Base-by-base conservation (phyloP, 2,329 filamentous ascomycete genomes). In the Colletotrichum sublineola region DNA sequence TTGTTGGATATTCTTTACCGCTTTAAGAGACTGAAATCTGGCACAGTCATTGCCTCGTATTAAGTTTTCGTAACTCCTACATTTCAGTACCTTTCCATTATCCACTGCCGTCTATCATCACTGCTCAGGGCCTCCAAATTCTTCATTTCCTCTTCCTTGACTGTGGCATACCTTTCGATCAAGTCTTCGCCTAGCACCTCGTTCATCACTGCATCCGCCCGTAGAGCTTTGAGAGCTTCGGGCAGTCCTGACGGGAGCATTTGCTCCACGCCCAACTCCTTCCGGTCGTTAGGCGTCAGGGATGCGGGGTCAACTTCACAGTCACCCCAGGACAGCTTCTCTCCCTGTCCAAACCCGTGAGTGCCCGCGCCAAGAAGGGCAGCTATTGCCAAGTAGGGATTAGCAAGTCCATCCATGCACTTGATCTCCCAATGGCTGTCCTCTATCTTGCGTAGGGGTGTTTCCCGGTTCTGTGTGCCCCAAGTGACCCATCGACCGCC, bases 401-500 rank as follows among this genome's bases (percentile, higher is more conserved):
- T 97, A 3, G 93, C 92, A 24, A 94, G 81, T 0, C 94, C 94
- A 77, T 97, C 94, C n/a, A 96, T 78, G 67, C 88, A 90, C 77
- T 94, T 92, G 31, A 97, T 76, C 81, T 97, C 94, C 92, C 93
- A 97, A 77, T 94, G 91, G 29, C 89, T 90, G 2, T 80, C 83
- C 3, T 84, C 83, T 60, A 94, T 87, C 78, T 92, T 91, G 15
- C 94, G 88, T 12, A 97, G 84, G 0, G 94, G 92, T 5, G 90
- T 86, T 82, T 96, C 93, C 24, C 93, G 90, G 80, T 96, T 96
- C 81, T 96, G 91, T 5, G 90, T 93, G 15, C 94, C 94, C 94
- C 93, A 97, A 0, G 91, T 84, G 0, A 95, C 88, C 91, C 92
- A 95, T 9, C 90, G 88, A 0, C 93, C 93, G n/a, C 93, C 93